Conservation (phyloP, 2,329 filamentous ascomycete species). For the Calonectria naviculata region DNA sequence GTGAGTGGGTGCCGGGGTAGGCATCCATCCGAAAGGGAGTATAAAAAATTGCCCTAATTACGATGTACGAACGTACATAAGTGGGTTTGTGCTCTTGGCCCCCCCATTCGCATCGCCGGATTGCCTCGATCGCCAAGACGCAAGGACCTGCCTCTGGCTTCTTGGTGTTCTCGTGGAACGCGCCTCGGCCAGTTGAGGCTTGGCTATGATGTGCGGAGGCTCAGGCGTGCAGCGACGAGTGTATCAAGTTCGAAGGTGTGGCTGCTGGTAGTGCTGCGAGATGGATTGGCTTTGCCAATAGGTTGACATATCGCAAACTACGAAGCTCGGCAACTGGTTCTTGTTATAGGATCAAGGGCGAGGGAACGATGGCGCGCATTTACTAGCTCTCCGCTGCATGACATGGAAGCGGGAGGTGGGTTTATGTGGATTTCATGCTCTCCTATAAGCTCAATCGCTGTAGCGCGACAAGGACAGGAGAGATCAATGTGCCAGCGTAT, state of each 20-base stretch:
- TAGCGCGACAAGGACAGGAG: background rate
- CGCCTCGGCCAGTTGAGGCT: background rate
- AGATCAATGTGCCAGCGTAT: background rate
- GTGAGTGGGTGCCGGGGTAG: background rate
- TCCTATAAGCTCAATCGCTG: background rate
- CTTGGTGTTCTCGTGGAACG: slow-evolving; percentile 21
- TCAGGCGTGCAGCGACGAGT: background rate
- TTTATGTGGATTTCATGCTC: background rate
- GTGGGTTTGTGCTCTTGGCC: background rate
- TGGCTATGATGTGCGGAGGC: background rate
- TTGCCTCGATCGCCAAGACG: slow-evolving; percentile 7
- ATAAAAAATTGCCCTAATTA: background rate
- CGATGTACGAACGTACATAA: background rate
- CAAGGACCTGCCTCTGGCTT: slow-evolving; percentile 19
- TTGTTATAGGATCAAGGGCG: background rate
- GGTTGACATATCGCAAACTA: background rate
- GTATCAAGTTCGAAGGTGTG: background rate
- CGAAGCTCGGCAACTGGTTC: background rate
- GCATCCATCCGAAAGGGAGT: background rate
- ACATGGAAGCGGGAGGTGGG: background rate
- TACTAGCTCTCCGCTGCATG: background rate
- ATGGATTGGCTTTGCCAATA: background rate
- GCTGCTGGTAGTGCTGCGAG: background rate
- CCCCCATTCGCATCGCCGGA: background rate
- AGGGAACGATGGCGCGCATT: slow-evolving; percentile 3